Evolutionary conservation across 2,329 filamentous ascomycete genomes (phyloP), one percentile per base, ranked within the genome.

Genomic region (Plectosphaerella sp.): DNA sequence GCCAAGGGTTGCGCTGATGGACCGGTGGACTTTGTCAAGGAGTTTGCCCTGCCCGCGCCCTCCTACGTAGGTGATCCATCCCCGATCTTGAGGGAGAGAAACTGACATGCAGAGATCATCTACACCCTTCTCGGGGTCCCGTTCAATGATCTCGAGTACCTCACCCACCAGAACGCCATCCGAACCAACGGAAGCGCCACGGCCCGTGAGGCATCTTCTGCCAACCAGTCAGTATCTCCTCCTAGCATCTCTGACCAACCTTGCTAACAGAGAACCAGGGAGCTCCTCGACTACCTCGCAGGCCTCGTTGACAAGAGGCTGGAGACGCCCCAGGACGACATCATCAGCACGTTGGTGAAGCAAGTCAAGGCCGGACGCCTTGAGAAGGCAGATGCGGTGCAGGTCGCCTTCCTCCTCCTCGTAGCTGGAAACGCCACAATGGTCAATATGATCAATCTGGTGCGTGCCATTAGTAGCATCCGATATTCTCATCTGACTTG

Each of bases 391-490:
- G 73, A 75, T 39, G 68, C 69, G 1, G 65, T 77, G 1, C 73
- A 76, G 52, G 75, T 78, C 46, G 73, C 75, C 0, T 78, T 79
- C 36, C 61, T 79, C 8, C 64, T 78, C 5, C 68, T 79, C 2
- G 75, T 77, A 2, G 75, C 76, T 0, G 76, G 76, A 2, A 80
- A 79, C 37, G 77, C 76, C 0, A 78, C 77, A 1, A 75, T 78
- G 71, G 70, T 78, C 5, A 77, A 72, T 58, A 78, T 75, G 71
- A 78, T 78, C 52, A 66, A 69, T 1, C 63, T 78, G 33, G 72
- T 72, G 52, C n/a, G 62, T 50, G 2, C 6, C 14, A 22, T 15
- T 4, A 12, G 12, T 6, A 3, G 1, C 15, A 7, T 1, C 22
- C 11, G 43, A 9, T 15, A 25, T 16, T 7, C 1, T 0, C 33